Base-by-base conservation (phyloP, 352 stramenopile genomes). In the Globisporangium cederbergense region DNA sequence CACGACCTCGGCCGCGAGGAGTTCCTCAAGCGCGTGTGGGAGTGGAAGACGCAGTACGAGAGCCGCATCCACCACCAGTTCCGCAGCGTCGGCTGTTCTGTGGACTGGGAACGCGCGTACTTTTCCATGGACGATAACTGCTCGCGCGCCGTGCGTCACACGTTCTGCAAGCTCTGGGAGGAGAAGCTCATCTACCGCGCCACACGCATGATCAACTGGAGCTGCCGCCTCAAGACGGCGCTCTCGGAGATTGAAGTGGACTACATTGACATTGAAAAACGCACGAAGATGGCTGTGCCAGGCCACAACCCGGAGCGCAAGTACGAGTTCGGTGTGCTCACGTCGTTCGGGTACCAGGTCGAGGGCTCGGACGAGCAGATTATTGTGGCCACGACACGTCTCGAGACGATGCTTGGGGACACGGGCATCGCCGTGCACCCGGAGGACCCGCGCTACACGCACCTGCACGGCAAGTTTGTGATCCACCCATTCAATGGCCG, bases 91-190 rank as follows among this genome's bases (percentile, higher is more conserved):
- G 98, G 97, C 42, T 97, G 86, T 65, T 97, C 80, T 30, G 96
- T 99, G 14, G 98, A 99, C 86, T 99, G 97, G 97, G 87, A 86
- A 59, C 83, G 97, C 46, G 89, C 98, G 69, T 97, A 98, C 63
- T 99, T 99, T 64, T 99, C 98, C 28, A 99, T 99, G 97, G 97
- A 99, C 74, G 91, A 98, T 32, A 98, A 98, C 66, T 97, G 98
- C 65, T 98, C 86, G 67, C 91, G 88, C 53, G 97, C 97, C 7
- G 98, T 99, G 40, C 88, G 96, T 64, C 96, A 99, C 73, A 95
- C 97, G 16, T 99, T 99, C 76, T 97, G 97, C 71, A 85, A 90
- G 58, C 64, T 96, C 9, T 95, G 81, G 77, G 86, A 96, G 61
- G 78, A 93, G 68, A 97, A 97, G 54, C 85, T 99, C 16, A 94